Evolutionary conservation across 2,329 filamentous ascomycete species (phyloP).

Genomic region (Exophiala mesophila): DNA sequence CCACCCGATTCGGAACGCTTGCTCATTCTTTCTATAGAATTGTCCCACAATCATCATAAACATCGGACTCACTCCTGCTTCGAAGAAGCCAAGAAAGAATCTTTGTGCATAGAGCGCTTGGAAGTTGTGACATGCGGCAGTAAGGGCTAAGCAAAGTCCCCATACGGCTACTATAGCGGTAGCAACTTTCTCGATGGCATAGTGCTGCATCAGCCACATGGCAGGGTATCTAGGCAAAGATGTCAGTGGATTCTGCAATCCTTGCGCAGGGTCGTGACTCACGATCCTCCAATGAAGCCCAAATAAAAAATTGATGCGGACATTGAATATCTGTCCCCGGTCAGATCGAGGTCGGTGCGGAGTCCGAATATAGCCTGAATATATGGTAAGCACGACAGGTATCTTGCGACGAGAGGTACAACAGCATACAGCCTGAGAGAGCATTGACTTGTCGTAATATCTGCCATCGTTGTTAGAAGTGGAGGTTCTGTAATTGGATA

Average conservation of each 20-base stretch:
- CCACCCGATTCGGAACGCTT: conserved; percentile 58
- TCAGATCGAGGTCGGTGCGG: conserved; percentile 38
- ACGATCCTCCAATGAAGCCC: conserved; percentile 70
- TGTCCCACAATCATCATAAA: conserved; percentile 61
- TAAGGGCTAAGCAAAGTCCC: conserved; percentile 63
- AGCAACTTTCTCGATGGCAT: conserved; percentile 59
- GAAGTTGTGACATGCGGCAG: conserved; percentile 60
- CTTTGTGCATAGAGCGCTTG: conserved; percentile 61
- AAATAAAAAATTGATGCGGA: conserved; percentile 55
- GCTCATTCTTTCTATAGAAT: conserved; percentile 63
- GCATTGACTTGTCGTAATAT: conserved; percentile 54
- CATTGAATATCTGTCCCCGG: conserved; percentile 39
- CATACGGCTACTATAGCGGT: conserved; percentile 61
- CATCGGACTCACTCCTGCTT: conserved; percentile 60
- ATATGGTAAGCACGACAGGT: not conserved
- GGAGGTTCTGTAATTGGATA: no score
- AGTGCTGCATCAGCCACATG: conserved; percentile 64
- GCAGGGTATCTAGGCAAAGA: conserved; percentile 68
- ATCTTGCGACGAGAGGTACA: not conserved
- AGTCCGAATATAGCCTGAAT: conserved; percentile 40
- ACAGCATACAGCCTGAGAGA: conserved; percentile 46
- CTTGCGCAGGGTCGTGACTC: no score
- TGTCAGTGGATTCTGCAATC: no score
- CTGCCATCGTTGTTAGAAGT: conserved; percentile 28
- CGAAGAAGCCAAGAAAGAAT: conserved; percentile 59